Evolutionary conservation across 257 asterid species (phyloP).

Genomic region (Solanum clarkiae): DNA sequence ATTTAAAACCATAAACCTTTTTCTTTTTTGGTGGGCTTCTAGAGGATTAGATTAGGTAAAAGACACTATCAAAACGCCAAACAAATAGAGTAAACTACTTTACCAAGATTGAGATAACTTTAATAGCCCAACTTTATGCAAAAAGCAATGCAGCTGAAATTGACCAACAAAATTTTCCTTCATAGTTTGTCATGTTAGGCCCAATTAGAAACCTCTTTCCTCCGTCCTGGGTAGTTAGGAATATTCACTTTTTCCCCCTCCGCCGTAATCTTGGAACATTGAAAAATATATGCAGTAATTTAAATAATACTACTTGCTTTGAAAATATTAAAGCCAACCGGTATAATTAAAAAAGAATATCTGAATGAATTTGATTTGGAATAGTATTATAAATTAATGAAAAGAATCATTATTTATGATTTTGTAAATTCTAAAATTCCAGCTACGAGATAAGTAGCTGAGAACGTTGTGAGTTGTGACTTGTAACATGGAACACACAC

Average conservation of each 20-base stretch:
- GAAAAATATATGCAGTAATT: background rate
- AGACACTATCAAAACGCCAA: background rate
- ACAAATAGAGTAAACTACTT: background rate
- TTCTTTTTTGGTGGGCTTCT: background rate
- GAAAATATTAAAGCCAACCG: background rate
- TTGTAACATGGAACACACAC: background rate
- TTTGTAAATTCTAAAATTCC: background rate
- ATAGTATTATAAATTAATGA: background rate
- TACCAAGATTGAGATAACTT: background rate
- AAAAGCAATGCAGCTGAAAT: background rate
- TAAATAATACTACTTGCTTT: background rate
- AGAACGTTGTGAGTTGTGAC: background rate
- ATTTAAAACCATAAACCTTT: background rate
- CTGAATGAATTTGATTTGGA: background rate
- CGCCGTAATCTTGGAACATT: slow-evolving; percentile 4
- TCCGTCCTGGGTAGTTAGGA: background rate
- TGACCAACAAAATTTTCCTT: background rate
- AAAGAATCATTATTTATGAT: background rate
- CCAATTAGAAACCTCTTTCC: background rate
- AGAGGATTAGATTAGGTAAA: background rate
- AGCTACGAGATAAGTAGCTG: background rate
- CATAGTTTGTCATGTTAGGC: background rate
- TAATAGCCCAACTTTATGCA: background rate
- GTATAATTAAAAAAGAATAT: background rate
- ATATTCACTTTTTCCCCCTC: background rate